Evolutionary conservation across 1,284 basidiomycete species (phyloP), one percentile per base, ranked within the genome.

Genomic region (Sanghuangporus baumii): DNA sequence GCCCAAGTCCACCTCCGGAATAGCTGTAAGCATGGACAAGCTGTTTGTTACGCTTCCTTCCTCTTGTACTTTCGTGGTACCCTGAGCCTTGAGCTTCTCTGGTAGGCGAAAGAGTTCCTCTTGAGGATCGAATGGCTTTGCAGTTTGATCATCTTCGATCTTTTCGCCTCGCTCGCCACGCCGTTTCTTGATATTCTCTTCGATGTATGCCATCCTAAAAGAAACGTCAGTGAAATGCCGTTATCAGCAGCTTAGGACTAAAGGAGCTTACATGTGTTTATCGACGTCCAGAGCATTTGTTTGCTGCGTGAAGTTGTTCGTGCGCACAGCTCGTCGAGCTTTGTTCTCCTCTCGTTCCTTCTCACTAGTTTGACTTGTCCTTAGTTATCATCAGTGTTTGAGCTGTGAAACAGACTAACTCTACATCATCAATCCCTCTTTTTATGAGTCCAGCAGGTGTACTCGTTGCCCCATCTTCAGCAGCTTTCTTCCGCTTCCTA

Each of bases 271-370:
- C 96, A 98, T 98, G 72, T 98, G 96, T 71, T 97, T 98, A 77
- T 99, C 96, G 6, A 98, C 94, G 71, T 98, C 96, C 11, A 98
- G 81, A 1, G 88, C 87, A 71, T 97, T 97, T 1, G 96, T 99
- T 75, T 98, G 96, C 66, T 94, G 91, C 0, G 96, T 98, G 73
- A 99, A 98, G 76, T 98, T 97, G 76, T 93, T 96, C 26, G 85
- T 81, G 55, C 93, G 82, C 3, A 98, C 86, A 5, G 87, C 86
- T 62, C 88, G 81, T 60, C 92, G 79, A 34, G 89, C 85, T 66
- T 85, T 87, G 3, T 87, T 84, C 58, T 86, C 84, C 54, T 84
- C 81, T 59, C 86, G 86, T 58, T 78, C 88, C 57, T 83, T 81
- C 41, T 87, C 83, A 0, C 83, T 87, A 63, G n/a, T 57, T 43